Base-by-base conservation (phyloP, 805 yeast species). In the Kregervanrija fluxuum region DNA sequence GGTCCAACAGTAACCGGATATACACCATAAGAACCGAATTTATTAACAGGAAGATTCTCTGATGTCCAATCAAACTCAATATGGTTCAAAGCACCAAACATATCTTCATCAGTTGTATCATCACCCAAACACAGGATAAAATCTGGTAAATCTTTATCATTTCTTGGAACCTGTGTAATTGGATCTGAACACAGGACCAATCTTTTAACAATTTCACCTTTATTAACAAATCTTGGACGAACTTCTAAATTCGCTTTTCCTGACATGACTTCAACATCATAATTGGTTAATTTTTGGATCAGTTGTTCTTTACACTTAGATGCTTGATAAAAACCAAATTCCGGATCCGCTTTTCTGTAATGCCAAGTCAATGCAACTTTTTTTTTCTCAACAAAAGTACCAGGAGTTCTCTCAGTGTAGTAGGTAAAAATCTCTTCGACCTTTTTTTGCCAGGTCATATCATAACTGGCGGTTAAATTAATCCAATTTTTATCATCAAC, bases 161-260 rank as follows among this genome's bases (percentile, higher is more conserved):
- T 15, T 14, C 61, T 50, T 8, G 40, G 34, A 8, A 46, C 41
- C 38, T 49, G 46, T 3, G 60, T 60, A 38, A 66, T 65, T 3
- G 86, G 86, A 59, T 82, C 82, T 14, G 75, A 72, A 45, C 76
- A 75, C 55, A 79, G 67, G 10, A 87, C 86, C 46, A 91, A 71
- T 49, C 89, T 68, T 59, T 79, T 84, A 33, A 86, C 98, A 56
- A 93, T 93, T 64, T 91, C 99, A 46, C 99, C 99, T 64, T 93
- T 93, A 69, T 93, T 93, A 44, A 91, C 88, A 61, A 89, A 85
- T 48, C 79, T 78, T 11, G 99, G 99, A 51, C 99, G 74, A n/a
- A 93, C 98, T 66, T 93, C 99, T 38, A 93, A 76, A 59, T 93
- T 93, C 31, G 98, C 98, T 66, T 93, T 93, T 39, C 99, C 99